phyloP scores from a whole-genome alignment of 2,329 filamentous ascomycete genomes.

The Camillea tinctor region DNA sequence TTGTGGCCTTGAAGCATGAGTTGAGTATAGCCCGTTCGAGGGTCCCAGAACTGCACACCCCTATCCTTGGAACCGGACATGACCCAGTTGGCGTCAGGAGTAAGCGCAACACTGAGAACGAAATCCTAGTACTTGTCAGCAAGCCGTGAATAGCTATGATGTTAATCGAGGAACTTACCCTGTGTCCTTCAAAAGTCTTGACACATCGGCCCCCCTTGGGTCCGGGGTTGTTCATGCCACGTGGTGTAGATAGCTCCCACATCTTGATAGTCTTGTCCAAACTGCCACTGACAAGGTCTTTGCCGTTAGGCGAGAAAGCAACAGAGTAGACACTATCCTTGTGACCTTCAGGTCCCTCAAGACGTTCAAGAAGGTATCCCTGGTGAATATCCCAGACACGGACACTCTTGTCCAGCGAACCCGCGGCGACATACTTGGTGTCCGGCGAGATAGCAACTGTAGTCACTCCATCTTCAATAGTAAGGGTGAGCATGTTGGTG shows the following conservation, averaged over 20 bases:
- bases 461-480: slow-evolving; percentile 95
- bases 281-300: slow-evolving; percentile 90
- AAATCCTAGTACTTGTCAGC: slow-evolving; percentile 67
- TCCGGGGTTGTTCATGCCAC: slow-evolving; percentile 63
- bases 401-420: slow-evolving; percentile 95
- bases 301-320: slow-evolving; percentile 90
- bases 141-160: background rate
- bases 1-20: slow-evolving; percentile 99
- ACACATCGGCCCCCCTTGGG: slow-evolving; percentile 89
- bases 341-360: slow-evolving; percentile 91
- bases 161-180: slow-evolving; percentile 55
- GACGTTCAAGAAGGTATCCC: slow-evolving; percentile 83
- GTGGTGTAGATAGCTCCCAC: slow-evolving; percentile 84
- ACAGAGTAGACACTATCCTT: slow-evolving; percentile 97
- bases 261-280: slow-evolving; percentile 99
- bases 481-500: slow-evolving; percentile 77
- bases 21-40: slow-evolving; percentile 86
- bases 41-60: slow-evolving; percentile 98
- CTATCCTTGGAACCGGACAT: slow-evolving; percentile 96
- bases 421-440: slow-evolving; percentile 89
- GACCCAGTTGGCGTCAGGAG: slow-evolving; percentile 92
- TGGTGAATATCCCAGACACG: slow-evolving; percentile 91
- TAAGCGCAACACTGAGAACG: slow-evolving; percentile 91
- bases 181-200: slow-evolving; percentile 95
- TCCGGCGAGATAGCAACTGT: slow-evolving; percentile 97